Conservation (phyloP, 2,329 filamentous ascomycete genomes). For the Cercospora sesami region DNA sequence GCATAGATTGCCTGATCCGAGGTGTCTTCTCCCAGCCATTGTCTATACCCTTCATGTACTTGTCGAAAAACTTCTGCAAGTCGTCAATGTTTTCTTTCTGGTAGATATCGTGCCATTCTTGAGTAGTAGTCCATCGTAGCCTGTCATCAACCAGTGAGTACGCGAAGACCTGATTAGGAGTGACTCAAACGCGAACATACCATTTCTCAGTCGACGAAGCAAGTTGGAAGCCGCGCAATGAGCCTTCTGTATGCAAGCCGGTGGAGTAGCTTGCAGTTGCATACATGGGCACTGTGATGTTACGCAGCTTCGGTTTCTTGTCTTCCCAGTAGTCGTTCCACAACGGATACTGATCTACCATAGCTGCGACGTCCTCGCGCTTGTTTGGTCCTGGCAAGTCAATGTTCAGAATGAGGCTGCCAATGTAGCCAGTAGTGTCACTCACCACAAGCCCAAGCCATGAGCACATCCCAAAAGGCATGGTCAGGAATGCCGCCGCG, state of each 20-base stretch:
- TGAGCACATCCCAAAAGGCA: not conserved
- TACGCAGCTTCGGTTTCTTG: conserved; percentile 27
- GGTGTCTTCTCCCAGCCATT: conserved; percentile 55
- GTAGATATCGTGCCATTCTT: conserved; percentile 51
- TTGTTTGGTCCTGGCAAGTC: not conserved
- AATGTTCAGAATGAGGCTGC: not conserved
- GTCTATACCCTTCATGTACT: conserved; percentile 45
- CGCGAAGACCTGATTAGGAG: accelerated
- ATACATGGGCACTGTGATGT: conserved; percentile 30
- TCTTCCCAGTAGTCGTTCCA: conserved; percentile 23
- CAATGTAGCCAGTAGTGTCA: too few relatives aligned
- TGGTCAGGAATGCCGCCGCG: not conserved
- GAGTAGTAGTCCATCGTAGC: conserved; percentile 42
- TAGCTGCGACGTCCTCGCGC: not conserved
- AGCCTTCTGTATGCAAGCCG: conserved; percentile 25
- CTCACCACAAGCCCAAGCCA: not conserved
- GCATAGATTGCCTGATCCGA: conserved; percentile 42
- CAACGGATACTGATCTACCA: not conserved
- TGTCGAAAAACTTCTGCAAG: conserved; percentile 49
- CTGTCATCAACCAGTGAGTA: not conserved
- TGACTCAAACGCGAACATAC: conserved; percentile 17
- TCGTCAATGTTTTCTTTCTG: conserved; percentile 39
- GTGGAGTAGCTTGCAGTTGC: conserved; percentile 20
- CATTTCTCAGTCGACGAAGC: conserved; percentile 45
- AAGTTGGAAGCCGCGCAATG: conserved; percentile 41